A percentile compares a stretch with the other conserved stretches of the same genome.
These are phyloP conservation scores for Ricinus communis DNA, from an alignment of 345 rosid species.

Conservation along the genomic window DNA sequence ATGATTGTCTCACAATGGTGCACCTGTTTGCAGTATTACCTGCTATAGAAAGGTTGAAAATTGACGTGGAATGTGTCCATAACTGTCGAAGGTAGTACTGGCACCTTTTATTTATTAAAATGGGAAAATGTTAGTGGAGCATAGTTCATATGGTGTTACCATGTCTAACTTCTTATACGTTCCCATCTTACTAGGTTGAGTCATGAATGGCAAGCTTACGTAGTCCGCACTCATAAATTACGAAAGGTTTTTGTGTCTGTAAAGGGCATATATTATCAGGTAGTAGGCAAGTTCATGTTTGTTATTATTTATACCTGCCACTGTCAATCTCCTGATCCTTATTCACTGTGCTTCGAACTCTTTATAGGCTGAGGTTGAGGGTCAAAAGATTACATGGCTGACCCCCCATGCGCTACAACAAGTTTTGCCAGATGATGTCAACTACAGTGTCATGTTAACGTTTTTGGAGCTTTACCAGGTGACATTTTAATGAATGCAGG, in stretches of 20 bases:
- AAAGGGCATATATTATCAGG: slow-evolving; percentile 98
- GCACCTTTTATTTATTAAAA: not conserved
- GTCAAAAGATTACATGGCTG: slow-evolving; percentile 95
- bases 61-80: slow-evolving; percentile 74
- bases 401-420: slow-evolving; percentile 91
- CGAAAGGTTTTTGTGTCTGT: slow-evolving; percentile 87
- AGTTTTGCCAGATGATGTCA: slow-evolving; percentile 91
- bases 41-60: slow-evolving; percentile 71
- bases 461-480: slow-evolving; percentile 98
- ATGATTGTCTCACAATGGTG: slow-evolving; percentile 88
- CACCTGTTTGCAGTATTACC: slow-evolving; percentile 93
- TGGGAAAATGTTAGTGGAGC: not conserved
- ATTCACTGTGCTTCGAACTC: slow-evolving; percentile 17
- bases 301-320: not conserved
- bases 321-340: not conserved
- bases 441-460: slow-evolving; percentile 72
- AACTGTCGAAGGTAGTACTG: slow-evolving; percentile 68
- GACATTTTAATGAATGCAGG: not conserved
- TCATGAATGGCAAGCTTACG: slow-evolving; percentile 96
- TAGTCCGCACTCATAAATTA: slow-evolving; percentile 73
- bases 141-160: not conserved
- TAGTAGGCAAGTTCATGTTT: slow-evolving; percentile 13
- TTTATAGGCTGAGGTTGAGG: slow-evolving; percentile 86
- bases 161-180: not conserved
- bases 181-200: slow-evolving; percentile 56